A percentile compares a stretch with the other conserved stretches of the same genome.
Conservation (phyloP, 495 filamentous ascomycete species). For the Cenococcum geophilum region DNA sequence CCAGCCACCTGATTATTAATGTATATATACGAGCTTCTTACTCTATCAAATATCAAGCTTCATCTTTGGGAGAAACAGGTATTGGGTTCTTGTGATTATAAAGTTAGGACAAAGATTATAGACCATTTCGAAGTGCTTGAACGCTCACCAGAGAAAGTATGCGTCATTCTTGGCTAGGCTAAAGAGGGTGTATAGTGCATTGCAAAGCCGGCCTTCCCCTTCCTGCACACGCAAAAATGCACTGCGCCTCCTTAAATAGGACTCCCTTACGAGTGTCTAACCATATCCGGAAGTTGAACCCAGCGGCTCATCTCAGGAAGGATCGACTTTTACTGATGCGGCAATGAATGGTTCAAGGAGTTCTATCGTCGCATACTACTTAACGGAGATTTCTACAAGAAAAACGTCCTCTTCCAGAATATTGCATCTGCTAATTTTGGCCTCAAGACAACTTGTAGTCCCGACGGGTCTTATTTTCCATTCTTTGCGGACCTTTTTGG, state of each 20-base stretch:
- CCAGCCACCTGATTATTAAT: too few species aligned
- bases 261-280: too few species aligned
- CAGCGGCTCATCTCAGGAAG: neutral
- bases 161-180: neutral
- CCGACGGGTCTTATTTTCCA: neutral
- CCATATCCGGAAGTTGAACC: neutral
- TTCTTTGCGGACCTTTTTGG: neutral
- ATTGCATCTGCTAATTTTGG: neutral
- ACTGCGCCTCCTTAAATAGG: too few species aligned
- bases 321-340: neutral
- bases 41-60: too few species aligned
- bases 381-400: neutral
- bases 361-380: neutral
- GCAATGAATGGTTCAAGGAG: neutral
- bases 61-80: slow-evolving; percentile 18
- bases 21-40: too few species aligned
- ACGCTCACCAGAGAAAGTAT: slow-evolving; percentile 25
- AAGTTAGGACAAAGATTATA: slow-evolving; percentile 26
- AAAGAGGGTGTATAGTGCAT: slow-evolving; percentile 14
- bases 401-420: neutral
- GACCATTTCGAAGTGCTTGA: slow-evolving; percentile 35
- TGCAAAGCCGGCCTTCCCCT: neutral
- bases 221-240: too few species aligned
- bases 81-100: slow-evolving; percentile 19
- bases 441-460: neutral